These are phyloP conservation scores for Penicillium mononematosum DNA, from an alignment of 495 filamentous ascomycete genomes.

Conservation along the genomic window DNA sequence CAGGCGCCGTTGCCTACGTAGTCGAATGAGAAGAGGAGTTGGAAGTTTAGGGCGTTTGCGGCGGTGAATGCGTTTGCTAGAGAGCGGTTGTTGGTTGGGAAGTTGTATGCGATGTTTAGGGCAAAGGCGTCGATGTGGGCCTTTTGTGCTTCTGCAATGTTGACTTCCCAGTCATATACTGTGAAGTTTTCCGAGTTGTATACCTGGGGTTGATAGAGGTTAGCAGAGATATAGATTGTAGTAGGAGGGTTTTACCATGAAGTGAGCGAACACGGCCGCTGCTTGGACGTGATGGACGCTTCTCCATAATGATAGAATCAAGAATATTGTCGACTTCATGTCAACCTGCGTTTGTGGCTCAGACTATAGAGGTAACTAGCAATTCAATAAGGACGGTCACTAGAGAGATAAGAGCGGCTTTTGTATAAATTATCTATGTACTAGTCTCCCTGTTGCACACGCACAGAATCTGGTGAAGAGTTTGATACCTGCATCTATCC, in stretches of 20 bases:
- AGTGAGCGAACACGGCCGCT: constrained; percentile 37
- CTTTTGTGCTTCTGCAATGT: constrained; percentile 59
- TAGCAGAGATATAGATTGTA: neutral
- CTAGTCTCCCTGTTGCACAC: constrained; percentile 1
- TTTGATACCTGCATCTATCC: constrained; percentile 6
- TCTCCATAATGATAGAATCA: constrained; percentile 8
- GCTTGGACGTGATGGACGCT: neutral
- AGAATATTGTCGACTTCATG: constrained; percentile 5
- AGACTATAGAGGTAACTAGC: neutral
- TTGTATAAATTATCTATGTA: constrained; percentile 4
- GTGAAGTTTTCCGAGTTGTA: constrained; percentile 35
- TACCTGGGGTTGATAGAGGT: constrained; percentile 19
- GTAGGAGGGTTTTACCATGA: constrained; percentile 27
- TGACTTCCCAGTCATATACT: constrained; percentile 53
- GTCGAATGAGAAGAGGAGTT: constrained; percentile 70
- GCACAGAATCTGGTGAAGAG: constrained; percentile 4
- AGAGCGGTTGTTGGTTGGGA: constrained; percentile 42
- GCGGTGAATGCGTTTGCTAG: constrained; percentile 54
- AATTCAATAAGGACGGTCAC: neutral
- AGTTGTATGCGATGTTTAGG: constrained; percentile 62
- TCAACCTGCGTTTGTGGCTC: neutral
- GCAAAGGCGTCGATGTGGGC: constrained; percentile 72
- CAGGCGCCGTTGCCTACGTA: constrained; percentile 56
- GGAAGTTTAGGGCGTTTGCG: constrained; percentile 56
- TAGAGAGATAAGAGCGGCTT: neutral